Percentiles rank a stretch among this genome's conserved stretches.
phyloP scores from a whole-genome alignment of 2,329 filamentous ascomycete genomes.

The Trichoderma sp. region DNA sequence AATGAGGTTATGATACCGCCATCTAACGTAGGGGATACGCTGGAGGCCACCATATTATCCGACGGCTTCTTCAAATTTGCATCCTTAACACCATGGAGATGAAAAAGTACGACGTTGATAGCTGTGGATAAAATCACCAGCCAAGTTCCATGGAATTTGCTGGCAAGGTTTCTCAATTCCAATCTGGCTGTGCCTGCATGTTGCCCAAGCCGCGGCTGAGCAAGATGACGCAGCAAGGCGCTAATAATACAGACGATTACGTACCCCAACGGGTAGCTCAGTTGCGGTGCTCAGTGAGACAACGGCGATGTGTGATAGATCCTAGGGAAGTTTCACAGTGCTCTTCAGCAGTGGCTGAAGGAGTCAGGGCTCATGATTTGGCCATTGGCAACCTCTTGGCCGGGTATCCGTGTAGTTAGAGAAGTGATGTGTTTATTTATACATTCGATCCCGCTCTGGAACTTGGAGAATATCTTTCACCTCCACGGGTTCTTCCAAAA shows the following conservation, averaged over 20 bases:
- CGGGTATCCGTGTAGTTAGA: not conserved
- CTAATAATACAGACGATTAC: not conserved
- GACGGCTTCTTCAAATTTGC: not conserved
- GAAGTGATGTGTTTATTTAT: not conserved
- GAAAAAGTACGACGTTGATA: not conserved
- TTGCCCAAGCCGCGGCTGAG: not conserved
- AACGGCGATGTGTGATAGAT: not conserved
- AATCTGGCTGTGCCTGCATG: not conserved
- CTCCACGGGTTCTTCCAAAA: not conserved
- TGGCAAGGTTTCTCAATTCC: not conserved
- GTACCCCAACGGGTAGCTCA: not conserved
- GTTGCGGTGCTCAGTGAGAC: not conserved
- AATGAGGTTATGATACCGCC: not conserved
- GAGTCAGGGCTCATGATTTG: not conserved
- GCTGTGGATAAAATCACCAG: not conserved
- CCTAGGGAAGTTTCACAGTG: not conserved
- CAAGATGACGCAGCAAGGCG: not conserved
- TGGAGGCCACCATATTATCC: not conserved
- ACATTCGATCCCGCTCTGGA: not conserved
- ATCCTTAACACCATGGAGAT: not conserved
- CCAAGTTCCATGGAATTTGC: not conserved
- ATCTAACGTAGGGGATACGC: not conserved
- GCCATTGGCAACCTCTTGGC: not conserved
- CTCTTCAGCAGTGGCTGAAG: not conserved
- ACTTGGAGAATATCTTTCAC: not conserved